phyloP scores from a whole-genome alignment of 2,329 filamentous ascomycete species.

The Sclerotinia glacialis region DNA sequence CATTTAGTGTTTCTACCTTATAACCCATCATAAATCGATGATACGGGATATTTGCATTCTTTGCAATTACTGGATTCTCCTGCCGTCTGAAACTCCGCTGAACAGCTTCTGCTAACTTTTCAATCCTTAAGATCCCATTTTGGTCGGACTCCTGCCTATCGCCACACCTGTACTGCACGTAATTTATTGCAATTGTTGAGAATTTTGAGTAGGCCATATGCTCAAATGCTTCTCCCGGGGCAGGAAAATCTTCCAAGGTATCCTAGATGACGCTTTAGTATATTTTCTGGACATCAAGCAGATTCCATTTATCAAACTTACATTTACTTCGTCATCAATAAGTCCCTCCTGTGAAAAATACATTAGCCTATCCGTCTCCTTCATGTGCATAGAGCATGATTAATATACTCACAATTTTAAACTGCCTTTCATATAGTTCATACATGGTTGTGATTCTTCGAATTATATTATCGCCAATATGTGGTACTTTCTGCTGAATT shows the following conservation, averaged over 20 bases:
- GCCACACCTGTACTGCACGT: not conserved
- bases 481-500: slow-evolving; percentile 24
- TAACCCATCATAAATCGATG: slow-evolving; percentile 6
- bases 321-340: not conserved
- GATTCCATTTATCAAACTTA: not conserved
- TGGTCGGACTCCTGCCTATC: not conserved
- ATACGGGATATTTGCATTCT: not conserved
- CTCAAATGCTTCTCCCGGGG: not conserved
- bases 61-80: slow-evolving; percentile 1
- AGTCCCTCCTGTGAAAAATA: not conserved
- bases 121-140: slow-evolving; percentile 1
- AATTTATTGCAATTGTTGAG: not conserved
- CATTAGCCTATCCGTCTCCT: not conserved
- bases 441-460: slow-evolving; percentile 3
- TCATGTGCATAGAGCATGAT: not conserved
- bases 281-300: not conserved
- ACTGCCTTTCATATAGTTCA: not conserved
- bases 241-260: slow-evolving; percentile 2
- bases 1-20: not conserved
- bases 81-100: not conserved
- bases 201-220: not conserved
- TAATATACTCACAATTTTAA: not conserved
- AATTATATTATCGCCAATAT: slow-evolving; percentile 20
- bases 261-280: not conserved
- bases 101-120: not conserved